A percentile compares a stretch with the other conserved stretches of the same genome.
Conservation (phyloP, 768 basidiomycete genomes). For the Tubosaeta brunneosetosa region DNA sequence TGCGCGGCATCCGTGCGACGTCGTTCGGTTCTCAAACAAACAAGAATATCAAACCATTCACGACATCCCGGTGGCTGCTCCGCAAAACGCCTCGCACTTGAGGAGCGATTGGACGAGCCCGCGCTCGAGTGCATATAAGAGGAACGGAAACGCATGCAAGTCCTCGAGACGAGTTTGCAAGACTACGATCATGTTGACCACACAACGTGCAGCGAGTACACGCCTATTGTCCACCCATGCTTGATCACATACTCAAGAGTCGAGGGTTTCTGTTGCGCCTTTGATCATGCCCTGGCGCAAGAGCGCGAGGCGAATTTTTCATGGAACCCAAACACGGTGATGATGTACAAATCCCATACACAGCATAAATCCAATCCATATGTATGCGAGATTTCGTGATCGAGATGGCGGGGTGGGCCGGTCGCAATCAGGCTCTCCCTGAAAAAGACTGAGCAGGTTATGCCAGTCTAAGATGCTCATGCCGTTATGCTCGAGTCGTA, state of each 20-base stretch:
- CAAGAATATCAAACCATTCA: not conserved
- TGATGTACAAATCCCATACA: constrained; percentile 28
- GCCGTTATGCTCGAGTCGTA: too few species aligned
- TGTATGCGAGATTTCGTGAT: constrained; percentile 19
- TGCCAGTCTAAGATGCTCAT: constrained; percentile 14
- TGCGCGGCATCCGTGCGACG: too few species aligned
- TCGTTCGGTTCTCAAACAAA: too few species aligned
- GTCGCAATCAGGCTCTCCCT: constrained; percentile 18
- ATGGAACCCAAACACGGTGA: constrained; percentile 19
- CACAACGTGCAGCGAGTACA: constrained; percentile 20
- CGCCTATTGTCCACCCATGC: constrained; percentile 10
- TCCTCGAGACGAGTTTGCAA: constrained; percentile 20
- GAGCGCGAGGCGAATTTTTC: constrained; percentile 16
- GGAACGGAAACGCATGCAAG: constrained; percentile 23
- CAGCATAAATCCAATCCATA: constrained; percentile 19
- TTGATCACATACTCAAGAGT: not conserved
- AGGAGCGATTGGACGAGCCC: constrained; percentile 21
- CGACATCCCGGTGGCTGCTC: constrained; percentile 9
- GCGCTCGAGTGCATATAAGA: constrained; percentile 22
- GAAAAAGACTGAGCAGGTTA: constrained; percentile 22
- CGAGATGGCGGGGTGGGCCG: constrained; percentile 23
- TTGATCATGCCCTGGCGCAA: constrained; percentile 23
- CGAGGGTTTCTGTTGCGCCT: constrained; percentile 20
- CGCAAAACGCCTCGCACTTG: constrained; percentile 18
- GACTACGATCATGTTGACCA: constrained; percentile 16